Conservation (phyloP, 257 asterid genomes). For the Fraxinus quadrangulata region DNA sequence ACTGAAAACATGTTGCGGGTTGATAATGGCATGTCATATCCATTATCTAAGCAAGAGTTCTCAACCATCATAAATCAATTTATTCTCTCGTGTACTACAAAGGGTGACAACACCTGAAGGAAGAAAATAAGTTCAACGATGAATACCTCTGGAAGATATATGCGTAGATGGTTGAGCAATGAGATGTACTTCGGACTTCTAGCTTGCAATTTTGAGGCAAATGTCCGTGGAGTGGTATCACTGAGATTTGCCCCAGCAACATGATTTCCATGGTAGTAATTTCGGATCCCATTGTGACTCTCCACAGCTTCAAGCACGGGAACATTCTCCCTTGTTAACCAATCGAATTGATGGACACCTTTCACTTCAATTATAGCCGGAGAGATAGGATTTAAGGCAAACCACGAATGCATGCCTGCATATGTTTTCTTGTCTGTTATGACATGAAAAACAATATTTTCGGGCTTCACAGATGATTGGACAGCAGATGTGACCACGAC, state of each 20-base stretch:
- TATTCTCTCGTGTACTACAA: background rate
- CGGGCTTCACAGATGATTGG: constrained; percentile 74
- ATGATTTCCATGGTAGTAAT: constrained; percentile 95
- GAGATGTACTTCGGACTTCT: constrained; percentile 92
- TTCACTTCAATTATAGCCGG: constrained; percentile 94
- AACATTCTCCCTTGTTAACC: constrained; percentile 94
- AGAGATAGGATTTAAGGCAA: constrained; percentile 75
- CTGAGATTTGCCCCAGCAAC: constrained; percentile 73
- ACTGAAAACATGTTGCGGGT: constrained; percentile 16
- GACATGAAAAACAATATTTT: constrained; percentile 89
- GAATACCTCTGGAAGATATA: constrained; percentile 95
- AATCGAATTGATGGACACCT: constrained; percentile 96
- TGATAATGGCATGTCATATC: constrained; percentile 11
- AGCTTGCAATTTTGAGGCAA: constrained; percentile 93
- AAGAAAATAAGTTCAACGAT: constrained; percentile 11
- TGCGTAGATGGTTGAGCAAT: constrained; percentile 94
- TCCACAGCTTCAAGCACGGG: constrained; percentile 99
- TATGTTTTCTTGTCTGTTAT: constrained; percentile 97
- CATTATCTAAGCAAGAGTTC: background rate
- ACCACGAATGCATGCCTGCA: constrained; percentile 99
- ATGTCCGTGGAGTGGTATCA: constrained; percentile 74
- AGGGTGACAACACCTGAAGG: constrained; percentile 9
- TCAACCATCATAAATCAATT: background rate
- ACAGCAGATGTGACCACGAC: constrained; percentile 90
- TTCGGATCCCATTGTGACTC: constrained; percentile 70